A percentile compares a stretch with the other conserved stretches of the same genome.
Conservation (phyloP, 805 yeast genomes). For the Candida sonorensis region DNA sequence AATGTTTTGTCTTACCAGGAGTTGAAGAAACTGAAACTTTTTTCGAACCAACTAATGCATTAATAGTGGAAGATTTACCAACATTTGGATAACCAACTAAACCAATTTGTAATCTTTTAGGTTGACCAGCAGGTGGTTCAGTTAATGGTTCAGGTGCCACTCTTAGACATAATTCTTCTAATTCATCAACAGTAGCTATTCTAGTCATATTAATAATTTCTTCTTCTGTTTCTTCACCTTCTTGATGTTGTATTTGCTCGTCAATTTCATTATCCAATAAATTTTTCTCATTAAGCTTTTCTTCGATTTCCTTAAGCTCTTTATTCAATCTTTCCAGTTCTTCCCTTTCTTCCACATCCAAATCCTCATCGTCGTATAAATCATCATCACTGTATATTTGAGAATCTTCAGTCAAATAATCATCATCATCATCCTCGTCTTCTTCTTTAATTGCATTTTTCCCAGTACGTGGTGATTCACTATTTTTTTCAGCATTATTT, state of each 20-base stretch:
- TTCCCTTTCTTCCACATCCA: slow-evolving; percentile 14
- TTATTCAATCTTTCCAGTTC: slow-evolving; percentile 12
- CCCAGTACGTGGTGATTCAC: no score
- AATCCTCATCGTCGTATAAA: slow-evolving; percentile 8
- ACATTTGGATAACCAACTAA: slow-evolving; percentile 97
- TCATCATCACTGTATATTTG: slow-evolving; percentile 11
- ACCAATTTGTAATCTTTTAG: slow-evolving; percentile 76
- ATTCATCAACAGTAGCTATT: slow-evolving; percentile 75
- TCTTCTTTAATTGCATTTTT: slow-evolving; percentile 1
- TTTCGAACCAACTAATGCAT: slow-evolving; percentile 92
- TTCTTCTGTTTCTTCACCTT: slow-evolving; percentile 19
- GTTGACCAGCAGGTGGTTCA: slow-evolving; percentile 47
- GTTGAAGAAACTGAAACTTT: slow-evolving; percentile 98
- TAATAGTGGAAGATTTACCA: slow-evolving; percentile 82
- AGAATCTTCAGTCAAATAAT: slow-evolving; percentile 4
- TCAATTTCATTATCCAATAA: slow-evolving; percentile 9
- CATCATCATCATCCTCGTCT: slow-evolving; percentile 12
- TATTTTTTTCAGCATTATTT: background rate
- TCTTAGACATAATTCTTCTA: slow-evolving; percentile 69
- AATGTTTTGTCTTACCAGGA: slow-evolving; percentile 98
- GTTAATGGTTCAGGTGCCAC: slow-evolving; percentile 69
- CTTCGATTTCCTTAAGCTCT: slow-evolving; percentile 18
- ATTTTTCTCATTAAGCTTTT: no score
- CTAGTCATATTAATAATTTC: slow-evolving; percentile 45
- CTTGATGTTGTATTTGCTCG: slow-evolving; percentile 16